Base-by-base conservation (phyloP, 345 rosid genomes). In the Pugionium dolabratum region DNA sequence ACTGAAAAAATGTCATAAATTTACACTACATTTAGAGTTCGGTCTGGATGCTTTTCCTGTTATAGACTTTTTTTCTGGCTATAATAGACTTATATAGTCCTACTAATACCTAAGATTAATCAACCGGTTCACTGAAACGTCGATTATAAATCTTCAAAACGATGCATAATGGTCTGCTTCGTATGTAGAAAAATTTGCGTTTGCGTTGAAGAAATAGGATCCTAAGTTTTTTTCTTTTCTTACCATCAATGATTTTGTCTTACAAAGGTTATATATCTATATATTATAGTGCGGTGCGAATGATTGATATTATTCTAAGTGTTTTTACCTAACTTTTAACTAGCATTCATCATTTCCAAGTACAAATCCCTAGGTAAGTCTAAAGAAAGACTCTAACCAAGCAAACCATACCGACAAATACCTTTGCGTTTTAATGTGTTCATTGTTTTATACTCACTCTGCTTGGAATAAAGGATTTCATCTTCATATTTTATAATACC, bases 261-360 rank as follows among this genome's bases (percentile, higher is more conserved):
- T 52, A 43, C 37, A 59, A 66, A 59, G 62, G n/a, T 47, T 52
- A 52, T 47, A 34, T 70, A 27, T 37, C 31, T 32, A 40, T 57
- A 29, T 44, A 44, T 62, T 43, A 43, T 72, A 72, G 51, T 73
- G 76, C 76, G 72, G 36, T 65, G 50, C 56, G 48, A 66, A 73
- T 73, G 67, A 73, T 66, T 72, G 67, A 51, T 73, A 60, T 18
- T 18, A 18, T 60, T 48, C 43, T 36, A 73, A 59, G 60, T 67
- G 58, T 67, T 59, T 53, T 73, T 67, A 73, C 63, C 72, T 67
- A 73, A 46, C 73, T 59, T 73, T 73, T 73, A 51, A 66, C 66
- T 32, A 3, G n/a, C 55, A 72, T 36, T 66, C 42, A 73, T 51
- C 62, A 59, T 73, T 73, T 51, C 25, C 8, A 59, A 51, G 67